A percentile compares a stretch with the other conserved stretches of the same genome.
Conservation (phyloP, 179 eudicot species). For the Corrigiola litoralis region DNA sequence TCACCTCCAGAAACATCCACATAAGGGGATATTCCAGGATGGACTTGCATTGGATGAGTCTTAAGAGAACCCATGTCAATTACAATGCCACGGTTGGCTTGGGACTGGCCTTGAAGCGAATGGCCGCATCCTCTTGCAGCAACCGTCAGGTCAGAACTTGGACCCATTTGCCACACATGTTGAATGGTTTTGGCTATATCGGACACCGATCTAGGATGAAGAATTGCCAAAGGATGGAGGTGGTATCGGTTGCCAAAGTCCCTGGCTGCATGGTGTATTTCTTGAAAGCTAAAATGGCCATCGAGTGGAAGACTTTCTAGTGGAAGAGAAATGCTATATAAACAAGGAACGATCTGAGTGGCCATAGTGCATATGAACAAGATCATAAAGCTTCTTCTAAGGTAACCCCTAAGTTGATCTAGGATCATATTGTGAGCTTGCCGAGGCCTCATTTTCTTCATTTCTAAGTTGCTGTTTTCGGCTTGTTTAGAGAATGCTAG, state of each 20-base stretch:
- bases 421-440: neutral
- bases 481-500: slow-evolving; percentile 5
- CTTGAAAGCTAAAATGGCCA: slow-evolving; percentile 44
- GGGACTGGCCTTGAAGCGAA: slow-evolving; percentile 69
- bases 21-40: slow-evolving; percentile 29
- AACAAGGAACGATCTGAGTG: slow-evolving; percentile 16
- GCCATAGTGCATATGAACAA: slow-evolving; percentile 22
- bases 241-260: slow-evolving; percentile 58
- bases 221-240: slow-evolving; percentile 47
- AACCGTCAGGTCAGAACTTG: slow-evolving; percentile 49
- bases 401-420: slow-evolving; percentile 8
- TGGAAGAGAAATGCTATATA: slow-evolving; percentile 9
- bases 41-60: slow-evolving; percentile 36
- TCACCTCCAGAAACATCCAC: slow-evolving; percentile 72
- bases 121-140: slow-evolving; percentile 84
- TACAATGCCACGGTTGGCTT: slow-evolving; percentile 59
- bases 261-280: slow-evolving; percentile 42
- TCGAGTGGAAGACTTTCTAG: slow-evolving; percentile 32
- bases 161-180: slow-evolving; percentile 59
- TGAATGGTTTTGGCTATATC: slow-evolving; percentile 48
- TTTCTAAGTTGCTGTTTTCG: neutral
- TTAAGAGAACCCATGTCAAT: slow-evolving; percentile 54
- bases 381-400: slow-evolving; percentile 8
- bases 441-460: neutral
- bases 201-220: slow-evolving; percentile 55